Base-by-base conservation (phyloP, 2,329 filamentous ascomycete species). In the Colletotrichum sp. region DNA sequence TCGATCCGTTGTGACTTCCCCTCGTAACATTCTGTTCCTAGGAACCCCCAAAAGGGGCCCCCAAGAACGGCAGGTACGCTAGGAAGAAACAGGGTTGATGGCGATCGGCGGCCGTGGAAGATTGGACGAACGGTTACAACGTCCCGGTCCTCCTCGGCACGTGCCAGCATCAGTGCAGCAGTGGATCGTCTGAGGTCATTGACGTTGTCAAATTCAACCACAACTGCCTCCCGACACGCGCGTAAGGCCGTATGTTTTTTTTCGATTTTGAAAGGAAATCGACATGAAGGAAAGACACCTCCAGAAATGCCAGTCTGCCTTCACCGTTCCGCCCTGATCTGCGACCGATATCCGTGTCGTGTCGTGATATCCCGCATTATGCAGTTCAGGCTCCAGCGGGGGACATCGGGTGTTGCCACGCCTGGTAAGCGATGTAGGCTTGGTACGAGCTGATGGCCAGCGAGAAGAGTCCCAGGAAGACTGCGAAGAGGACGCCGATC, bases 341-440 rank as follows among this genome's bases (percentile, higher is more conserved):
- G n/a, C 10, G 15, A 21, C 36, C 26, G 28, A 62, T 32, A 9
- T 13, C 15, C 36, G 36, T 39, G 36, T 28, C n/a, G 10, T 59
- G 55, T 49, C 24, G 8, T 24, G 28, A 26, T 34, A 8, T 26
- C 12, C 21, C 8, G 15, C 7, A 15, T 21, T 30, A 8, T 30
- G 21, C 10, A n/a, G 18, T 13, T 64, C 34, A 49, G 9, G n/a
- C 36, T 26, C n/a, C 57, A 15, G 24, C 39, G 9, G 68, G 59
- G 8, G 26, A 71, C 24, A 79, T 70, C 12, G 76, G 76, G 72
- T 80, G 78, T 49, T 78, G 52, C 79, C 79, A 80, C 9, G 75
- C 64, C 59, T 80, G 78, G 24, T 77, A 81, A 9, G 71, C 79
- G 44, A 80, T 66, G 71, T 79, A 80, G 4, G 79, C 68, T 49